These are phyloP conservation scores for Phytopythium ostracodes DNA, from an alignment of 352 stramenopile species.

Conservation along the genomic window DNA sequence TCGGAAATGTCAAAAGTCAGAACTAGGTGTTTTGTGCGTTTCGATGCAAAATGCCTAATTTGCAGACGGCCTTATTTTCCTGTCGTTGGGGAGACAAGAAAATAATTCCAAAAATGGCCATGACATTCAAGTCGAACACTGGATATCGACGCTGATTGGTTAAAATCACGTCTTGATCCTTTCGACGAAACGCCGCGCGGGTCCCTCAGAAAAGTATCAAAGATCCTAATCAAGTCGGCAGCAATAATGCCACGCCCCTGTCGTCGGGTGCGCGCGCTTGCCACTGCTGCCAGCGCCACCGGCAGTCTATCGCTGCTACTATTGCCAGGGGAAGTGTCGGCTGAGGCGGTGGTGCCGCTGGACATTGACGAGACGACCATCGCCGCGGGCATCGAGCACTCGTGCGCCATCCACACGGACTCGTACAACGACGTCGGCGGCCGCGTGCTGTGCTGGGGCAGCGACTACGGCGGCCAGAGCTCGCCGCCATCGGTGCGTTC, in stretches of 20 bases:
- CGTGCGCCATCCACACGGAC: slow-evolving; percentile 70
- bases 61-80: too few relatives aligned
- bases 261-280: neutral
- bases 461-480: slow-evolving; percentile 57
- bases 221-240: neutral
- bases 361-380: slow-evolving; percentile 79
- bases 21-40: too few relatives aligned
- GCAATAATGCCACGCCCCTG: too few relatives aligned
- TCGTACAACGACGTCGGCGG: slow-evolving; percentile 67
- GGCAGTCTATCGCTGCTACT: slow-evolving; percentile 5
- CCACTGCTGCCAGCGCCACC: neutral
- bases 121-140: neutral
- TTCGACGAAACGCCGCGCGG: neutral
- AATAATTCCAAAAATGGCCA: neutral
- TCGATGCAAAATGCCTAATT: too few relatives aligned
- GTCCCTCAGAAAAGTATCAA: neutral
- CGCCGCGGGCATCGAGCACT: slow-evolving; percentile 72
- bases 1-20: too few relatives aligned
- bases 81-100: too few relatives aligned
- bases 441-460: slow-evolving; percentile 73
- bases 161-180: neutral
- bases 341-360: slow-evolving; percentile 35
- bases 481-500: slow-evolving; percentile 28
- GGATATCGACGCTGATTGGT: neutral
- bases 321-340: neutral